phyloP scores from a whole-genome alignment of 148 eudicot species.

The Simmondsia chinensis region DNA sequence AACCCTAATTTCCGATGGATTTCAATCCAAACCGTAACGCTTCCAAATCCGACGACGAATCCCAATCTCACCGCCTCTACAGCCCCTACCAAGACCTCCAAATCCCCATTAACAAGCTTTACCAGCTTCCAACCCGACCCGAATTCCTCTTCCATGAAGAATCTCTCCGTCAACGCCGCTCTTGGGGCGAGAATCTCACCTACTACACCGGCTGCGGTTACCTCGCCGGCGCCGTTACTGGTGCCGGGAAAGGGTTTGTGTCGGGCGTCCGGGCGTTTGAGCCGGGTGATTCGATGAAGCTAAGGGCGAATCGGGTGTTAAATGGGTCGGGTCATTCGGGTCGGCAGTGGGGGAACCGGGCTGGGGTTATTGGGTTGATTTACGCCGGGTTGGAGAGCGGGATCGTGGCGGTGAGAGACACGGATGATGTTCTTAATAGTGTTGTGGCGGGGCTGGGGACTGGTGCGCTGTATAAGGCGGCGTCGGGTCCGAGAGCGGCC shows the following conservation, averaged over 20 bases:
- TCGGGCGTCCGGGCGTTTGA: conserved; percentile 46
- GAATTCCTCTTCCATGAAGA: conserved; percentile 83
- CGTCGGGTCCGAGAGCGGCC: conserved; percentile 63
- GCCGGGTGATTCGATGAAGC: conserved; percentile 52
- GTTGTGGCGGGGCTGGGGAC: conserved; percentile 84
- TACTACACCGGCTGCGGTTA: conserved; percentile 81
- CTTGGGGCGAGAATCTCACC: conserved; percentile 84
- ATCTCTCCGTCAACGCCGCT: conserved; percentile 58
- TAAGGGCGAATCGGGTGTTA: conserved; percentile 51
- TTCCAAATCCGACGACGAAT: not conserved
- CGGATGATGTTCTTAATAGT: conserved; percentile 68
- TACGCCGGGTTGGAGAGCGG: conserved; percentile 82
- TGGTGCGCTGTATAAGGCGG: conserved; percentile 75
- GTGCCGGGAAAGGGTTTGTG: conserved; percentile 48
- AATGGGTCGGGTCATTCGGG: conserved; percentile 64
- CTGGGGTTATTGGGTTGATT: conserved; percentile 69
- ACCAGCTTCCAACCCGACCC: conserved; percentile 75
- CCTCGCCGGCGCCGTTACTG: conserved; percentile 49
- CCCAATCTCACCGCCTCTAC: conserved; percentile 52
- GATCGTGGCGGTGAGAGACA: conserved; percentile 50
- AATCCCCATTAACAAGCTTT: conserved; percentile 45
- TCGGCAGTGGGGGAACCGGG: conserved; percentile 56
- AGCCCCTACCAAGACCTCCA: conserved; percentile 72
- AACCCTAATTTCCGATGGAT: too few species aligned
- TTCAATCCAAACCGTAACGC: too few species aligned